Conservation (phyloP, 2,329 filamentous ascomycete genomes). For the Mariannaea elegans region DNA sequence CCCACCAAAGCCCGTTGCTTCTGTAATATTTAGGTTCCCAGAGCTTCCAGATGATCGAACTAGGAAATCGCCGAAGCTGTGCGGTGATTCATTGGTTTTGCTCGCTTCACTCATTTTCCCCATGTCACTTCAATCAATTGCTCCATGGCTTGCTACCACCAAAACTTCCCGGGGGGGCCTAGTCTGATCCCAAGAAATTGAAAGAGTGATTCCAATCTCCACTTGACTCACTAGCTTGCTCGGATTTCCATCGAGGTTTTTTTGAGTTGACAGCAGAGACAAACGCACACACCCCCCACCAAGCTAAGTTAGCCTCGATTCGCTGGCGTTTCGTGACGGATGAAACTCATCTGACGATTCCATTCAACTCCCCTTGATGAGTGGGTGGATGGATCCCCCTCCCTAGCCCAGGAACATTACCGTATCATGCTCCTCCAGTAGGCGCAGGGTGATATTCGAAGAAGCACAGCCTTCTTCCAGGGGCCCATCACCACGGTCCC, state of each 20-base stretch:
- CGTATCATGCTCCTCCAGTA: background rate
- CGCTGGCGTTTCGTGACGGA: constrained; percentile 13
- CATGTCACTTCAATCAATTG: constrained; percentile 6
- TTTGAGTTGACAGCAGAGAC: constrained; percentile 9
- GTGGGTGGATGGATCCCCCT: background rate
- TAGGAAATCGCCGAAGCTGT: constrained; percentile 22
- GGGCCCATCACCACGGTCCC: background rate
- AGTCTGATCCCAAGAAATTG: background rate
- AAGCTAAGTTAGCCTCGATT: constrained; percentile 18
- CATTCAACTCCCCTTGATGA: background rate
- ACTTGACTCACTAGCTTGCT: constrained; percentile 5
- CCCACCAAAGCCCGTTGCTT: background rate
- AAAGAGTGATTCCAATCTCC: background rate
- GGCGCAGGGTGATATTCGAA: background rate
- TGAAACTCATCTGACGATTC: constrained; percentile 18
- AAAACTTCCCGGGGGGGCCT: background rate
- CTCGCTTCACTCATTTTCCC: background rate
- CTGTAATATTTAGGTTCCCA: background rate
- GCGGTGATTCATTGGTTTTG: constrained; percentile 1
- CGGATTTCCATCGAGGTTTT: too few species aligned
- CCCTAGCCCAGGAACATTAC: background rate
- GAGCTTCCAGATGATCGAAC: constrained; percentile 5
- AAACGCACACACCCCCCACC: background rate
- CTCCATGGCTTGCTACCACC: constrained; percentile 3
- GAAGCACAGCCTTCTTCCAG: constrained; percentile 7